Percentiles rank a stretch among this genome's conserved stretches.
Evolutionary conservation across 371 early-diverging fungal genomes (phyloP).

Genomic region (Aphelidium insulamus): DNA sequence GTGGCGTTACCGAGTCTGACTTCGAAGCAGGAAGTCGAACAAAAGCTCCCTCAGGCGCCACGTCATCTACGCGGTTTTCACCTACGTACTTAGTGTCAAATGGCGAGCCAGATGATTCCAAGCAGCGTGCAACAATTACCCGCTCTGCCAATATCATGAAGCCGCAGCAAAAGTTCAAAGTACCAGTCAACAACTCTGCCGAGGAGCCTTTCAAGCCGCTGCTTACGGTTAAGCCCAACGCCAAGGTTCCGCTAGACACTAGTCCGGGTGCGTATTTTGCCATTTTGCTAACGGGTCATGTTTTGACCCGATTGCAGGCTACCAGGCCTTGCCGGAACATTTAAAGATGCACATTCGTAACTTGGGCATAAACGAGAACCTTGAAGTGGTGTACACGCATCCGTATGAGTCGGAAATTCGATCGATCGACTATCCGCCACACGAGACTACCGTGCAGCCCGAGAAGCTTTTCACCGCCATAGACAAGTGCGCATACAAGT

Average conservation of each 20-base stretch:
- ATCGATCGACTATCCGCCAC: constrained; percentile 43
- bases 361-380: neutral
- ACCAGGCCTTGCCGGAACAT: neutral
- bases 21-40: neutral
- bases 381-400: constrained; percentile 20
- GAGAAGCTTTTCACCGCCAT: constrained; percentile 31
- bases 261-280: constrained; percentile 14
- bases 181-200: constrained; percentile 58
- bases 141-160: constrained; percentile 29
- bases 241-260: constrained; percentile 46
- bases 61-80: neutral
- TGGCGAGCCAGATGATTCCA: constrained; percentile 9
- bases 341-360: neutral
- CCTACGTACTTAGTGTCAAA: neutral
- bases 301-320: neutral
- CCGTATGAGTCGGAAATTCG: constrained; percentile 82
- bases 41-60: neutral
- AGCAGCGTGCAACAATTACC: neutral
- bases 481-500: constrained; percentile 31
- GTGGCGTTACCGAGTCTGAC: too few species aligned
- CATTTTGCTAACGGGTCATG: constrained; percentile 1
- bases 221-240: constrained; percentile 57
- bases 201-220: constrained; percentile 48
- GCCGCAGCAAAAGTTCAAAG: constrained; percentile 71
- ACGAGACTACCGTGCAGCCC: constrained; percentile 30